phyloP scores from a whole-genome alignment of 2,329 filamentous ascomycete genomes.

The Dactylella cylindrospora region DNA sequence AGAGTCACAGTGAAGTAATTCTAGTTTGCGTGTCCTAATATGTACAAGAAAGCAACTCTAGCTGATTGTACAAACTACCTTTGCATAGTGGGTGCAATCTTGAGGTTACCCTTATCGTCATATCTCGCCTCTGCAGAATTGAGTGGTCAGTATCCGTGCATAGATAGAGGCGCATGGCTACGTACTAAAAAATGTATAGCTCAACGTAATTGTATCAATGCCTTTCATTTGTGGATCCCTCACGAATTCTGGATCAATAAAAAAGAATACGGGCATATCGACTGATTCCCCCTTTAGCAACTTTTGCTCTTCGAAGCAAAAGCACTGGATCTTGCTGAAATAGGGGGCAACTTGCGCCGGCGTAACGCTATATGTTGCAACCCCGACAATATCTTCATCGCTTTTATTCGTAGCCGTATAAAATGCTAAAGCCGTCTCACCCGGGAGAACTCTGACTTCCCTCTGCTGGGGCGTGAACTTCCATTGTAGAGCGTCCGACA shows the following conservation, averaged over 20 bases:
- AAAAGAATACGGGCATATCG: conserved; percentile 99
- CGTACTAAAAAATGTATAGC: conserved; percentile 98
- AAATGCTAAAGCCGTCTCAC: conserved; percentile 94
- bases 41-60: conserved; percentile 18
- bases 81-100: conserved; percentile 38
- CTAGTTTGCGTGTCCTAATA: conserved; percentile 12
- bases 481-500: conserved; percentile 94
- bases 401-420: conserved; percentile 95
- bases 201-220: conserved; percentile 91
- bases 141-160: neutral
- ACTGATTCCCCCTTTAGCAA: conserved; percentile 94
- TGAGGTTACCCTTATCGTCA: conserved; percentile 67
- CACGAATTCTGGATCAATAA: conserved; percentile 92
- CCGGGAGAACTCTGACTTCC: conserved; percentile 90
- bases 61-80: conserved; percentile 8
- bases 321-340: conserved; percentile 99
- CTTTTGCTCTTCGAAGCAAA: conserved; percentile 95
- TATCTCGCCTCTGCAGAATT: conserved; percentile 71
- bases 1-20: no score
- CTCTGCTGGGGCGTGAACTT: conserved; percentile 96
- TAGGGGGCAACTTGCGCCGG: conserved; percentile 94
- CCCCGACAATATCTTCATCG: conserved; percentile 90
- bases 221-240: conserved; percentile 90
- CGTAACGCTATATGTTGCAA: conserved; percentile 96
- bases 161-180: conserved; percentile 46